A percentile compares a stretch with the other conserved stretches of the same genome.
phyloP scores from a whole-genome alignment of 2,329 filamentous ascomycete genomes.

The Penicillium sp. region DNA sequence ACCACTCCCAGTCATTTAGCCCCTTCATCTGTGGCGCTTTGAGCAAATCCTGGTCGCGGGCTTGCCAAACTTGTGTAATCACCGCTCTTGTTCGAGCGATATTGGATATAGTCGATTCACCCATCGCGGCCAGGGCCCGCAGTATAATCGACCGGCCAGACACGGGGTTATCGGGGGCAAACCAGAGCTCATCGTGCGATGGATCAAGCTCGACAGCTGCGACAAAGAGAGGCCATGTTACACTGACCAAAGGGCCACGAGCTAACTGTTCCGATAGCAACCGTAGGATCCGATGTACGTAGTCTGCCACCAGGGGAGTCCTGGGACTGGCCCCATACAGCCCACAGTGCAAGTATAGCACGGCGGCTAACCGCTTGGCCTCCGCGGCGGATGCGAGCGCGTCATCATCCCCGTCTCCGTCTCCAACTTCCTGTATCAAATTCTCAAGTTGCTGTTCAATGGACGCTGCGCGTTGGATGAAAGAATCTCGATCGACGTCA shows the following conservation, averaged over 20 bases:
- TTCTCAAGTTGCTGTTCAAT: slow-evolving; percentile 36
- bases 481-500: slow-evolving; percentile 24
- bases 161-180: slow-evolving; percentile 18
- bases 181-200: slow-evolving; percentile 39
- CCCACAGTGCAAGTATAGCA: slow-evolving; percentile 50
- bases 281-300: slow-evolving; percentile 38
- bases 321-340: slow-evolving; percentile 46
- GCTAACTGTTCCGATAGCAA: slow-evolving; percentile 36
- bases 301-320: slow-evolving; percentile 34
- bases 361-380: slow-evolving; percentile 46
- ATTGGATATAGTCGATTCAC: slow-evolving; percentile 45
- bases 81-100: slow-evolving; percentile 48
- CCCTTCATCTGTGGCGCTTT: slow-evolving; percentile 23
- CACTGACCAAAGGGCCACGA: slow-evolving; percentile 32
- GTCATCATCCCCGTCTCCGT: slow-evolving; percentile 35
- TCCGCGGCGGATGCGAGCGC: slow-evolving; percentile 41
- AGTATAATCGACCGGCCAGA: slow-evolving; percentile 43
- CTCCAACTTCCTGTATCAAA: slow-evolving; percentile 35
- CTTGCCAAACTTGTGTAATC: slow-evolving; percentile 51
- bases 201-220: slow-evolving; percentile 46
- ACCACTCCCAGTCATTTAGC: slow-evolving; percentile 45
- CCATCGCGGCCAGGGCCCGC: slow-evolving; percentile 43
- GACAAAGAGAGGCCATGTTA: slow-evolving; percentile 48
- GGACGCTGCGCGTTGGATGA: slow-evolving; percentile 34
- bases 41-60: slow-evolving; percentile 40